Conservation (phyloP, 345 rosid species). For the Litchi chinensis region DNA sequence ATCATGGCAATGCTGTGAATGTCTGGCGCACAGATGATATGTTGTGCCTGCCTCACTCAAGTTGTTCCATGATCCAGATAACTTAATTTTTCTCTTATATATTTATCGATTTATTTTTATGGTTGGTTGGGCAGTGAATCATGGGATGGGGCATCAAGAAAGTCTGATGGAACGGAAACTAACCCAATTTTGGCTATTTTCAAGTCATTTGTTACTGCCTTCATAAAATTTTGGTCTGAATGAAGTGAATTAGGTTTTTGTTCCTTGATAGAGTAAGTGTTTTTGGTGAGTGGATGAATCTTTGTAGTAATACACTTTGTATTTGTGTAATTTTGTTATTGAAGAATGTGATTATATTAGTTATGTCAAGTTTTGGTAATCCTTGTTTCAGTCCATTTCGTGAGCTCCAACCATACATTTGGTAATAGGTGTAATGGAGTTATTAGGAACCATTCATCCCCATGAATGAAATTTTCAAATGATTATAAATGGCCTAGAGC, state of each 20-base stretch:
- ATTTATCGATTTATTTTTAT: not conserved
- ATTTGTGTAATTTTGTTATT: conserved; percentile 7
- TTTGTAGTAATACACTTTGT: conserved; percentile 2
- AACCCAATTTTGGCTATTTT: conserved; percentile 57
- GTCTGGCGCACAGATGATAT: not conserved
- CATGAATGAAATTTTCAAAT: not conserved
- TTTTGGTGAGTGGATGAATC: conserved; percentile 8
- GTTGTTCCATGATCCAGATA: not conserved
- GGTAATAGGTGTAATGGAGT: not conserved
- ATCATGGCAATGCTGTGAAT: not conserved
- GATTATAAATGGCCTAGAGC: not conserved
- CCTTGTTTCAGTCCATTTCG: not conserved
- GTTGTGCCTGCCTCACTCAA: not conserved
- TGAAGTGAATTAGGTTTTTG: conserved; percentile 21
- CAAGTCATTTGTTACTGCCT: conserved; percentile 56
- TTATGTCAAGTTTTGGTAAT: not conserved
- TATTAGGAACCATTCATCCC: not conserved
- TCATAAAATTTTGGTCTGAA: conserved; percentile 79
- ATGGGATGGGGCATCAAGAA: conserved; percentile 57
- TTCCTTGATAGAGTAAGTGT: not conserved
- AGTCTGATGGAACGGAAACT: conserved; percentile 31
- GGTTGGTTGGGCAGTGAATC: conserved; percentile 58
- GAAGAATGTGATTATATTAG: not conserved
- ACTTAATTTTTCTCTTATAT: not conserved
- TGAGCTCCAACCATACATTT: not conserved